Conservation (phyloP, 1,284 basidiomycete species). For the Phylloporus sp. region DNA sequence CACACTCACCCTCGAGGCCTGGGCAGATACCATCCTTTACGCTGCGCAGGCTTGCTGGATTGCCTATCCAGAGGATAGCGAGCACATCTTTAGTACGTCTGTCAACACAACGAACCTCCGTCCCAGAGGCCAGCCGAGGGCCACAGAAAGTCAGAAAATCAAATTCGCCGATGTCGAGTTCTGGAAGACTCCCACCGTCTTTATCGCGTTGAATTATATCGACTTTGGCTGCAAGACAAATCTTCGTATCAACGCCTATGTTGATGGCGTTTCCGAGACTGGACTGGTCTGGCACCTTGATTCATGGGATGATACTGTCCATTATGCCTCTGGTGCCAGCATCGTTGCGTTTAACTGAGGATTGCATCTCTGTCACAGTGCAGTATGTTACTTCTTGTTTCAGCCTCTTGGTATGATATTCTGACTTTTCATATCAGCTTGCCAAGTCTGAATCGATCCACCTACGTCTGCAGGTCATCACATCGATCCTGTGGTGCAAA, state of each 20-base stretch:
- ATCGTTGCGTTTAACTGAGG: slow-evolving; percentile 24
- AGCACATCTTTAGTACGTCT: slow-evolving; percentile 21
- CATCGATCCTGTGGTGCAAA: too few relatives aligned
- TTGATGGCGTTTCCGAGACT: slow-evolving; percentile 15
- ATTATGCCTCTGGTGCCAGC: slow-evolving; percentile 20
- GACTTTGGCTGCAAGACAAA: slow-evolving; percentile 15
- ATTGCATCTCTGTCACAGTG: neutral
- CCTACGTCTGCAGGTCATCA: too few relatives aligned
- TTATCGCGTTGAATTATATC: slow-evolving; percentile 23
- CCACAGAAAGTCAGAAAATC: too few relatives aligned
- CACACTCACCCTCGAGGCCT: slow-evolving; percentile 21
- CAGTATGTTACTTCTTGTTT: neutral
- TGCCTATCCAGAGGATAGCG: slow-evolving; percentile 31
- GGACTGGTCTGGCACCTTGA: slow-evolving; percentile 23
- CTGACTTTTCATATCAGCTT: neutral
- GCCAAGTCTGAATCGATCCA: too few relatives aligned
- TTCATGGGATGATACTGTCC: slow-evolving; percentile 20
- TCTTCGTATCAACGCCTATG: slow-evolving; percentile 23
- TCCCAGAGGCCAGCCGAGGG: too few relatives aligned
- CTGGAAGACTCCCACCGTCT: slow-evolving; percentile 22
- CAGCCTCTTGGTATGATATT: neutral
- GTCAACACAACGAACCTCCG: slow-evolving; percentile 18
- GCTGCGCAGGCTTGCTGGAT: slow-evolving; percentile 21
- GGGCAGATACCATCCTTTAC: slow-evolving; percentile 16
- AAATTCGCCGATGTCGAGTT: slow-evolving; percentile 15